A percentile compares a stretch with the other conserved stretches of the same genome.
phyloP scores from a whole-genome alignment of 2,329 filamentous ascomycete genomes.

The Lasiodiplodia hormozganensis region DNA sequence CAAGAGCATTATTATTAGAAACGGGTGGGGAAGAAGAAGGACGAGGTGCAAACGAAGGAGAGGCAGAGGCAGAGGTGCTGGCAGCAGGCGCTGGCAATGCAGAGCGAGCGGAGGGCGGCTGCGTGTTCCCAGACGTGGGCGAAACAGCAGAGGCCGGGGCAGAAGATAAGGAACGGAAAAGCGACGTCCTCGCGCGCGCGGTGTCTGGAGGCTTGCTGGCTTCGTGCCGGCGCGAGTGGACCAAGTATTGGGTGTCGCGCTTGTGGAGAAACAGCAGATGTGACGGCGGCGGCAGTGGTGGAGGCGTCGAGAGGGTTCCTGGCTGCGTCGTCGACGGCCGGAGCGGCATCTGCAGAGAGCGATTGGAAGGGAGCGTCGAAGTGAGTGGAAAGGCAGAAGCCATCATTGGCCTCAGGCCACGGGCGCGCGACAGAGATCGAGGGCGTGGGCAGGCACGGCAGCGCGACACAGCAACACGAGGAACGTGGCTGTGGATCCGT shows the following conservation, averaged over 20 bases:
- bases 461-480: constrained; percentile 9
- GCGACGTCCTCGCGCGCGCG: background rate
- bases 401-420: constrained; percentile 9
- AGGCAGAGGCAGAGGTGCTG: background rate
- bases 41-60: background rate
- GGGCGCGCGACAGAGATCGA: background rate
- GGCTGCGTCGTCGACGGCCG: background rate
- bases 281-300: background rate
- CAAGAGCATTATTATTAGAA: constrained; percentile 20
- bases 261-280: constrained; percentile 1
- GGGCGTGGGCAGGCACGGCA: background rate
- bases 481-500: constrained; percentile 5
- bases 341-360: background rate
- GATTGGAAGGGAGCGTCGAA: constrained; percentile 8
- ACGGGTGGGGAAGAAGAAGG: background rate
- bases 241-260: constrained; percentile 1
- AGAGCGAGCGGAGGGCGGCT: background rate
- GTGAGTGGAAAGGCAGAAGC: background rate
- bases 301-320: background rate
- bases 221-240: background rate
- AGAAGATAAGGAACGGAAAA: constrained; percentile 3
- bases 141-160: background rate
- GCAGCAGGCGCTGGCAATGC: background rate
- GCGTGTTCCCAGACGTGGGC: background rate
- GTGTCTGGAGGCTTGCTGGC: background rate